Base-by-base conservation (phyloP, 306 rosid genomes). In the Dryas alaskensis region DNA sequence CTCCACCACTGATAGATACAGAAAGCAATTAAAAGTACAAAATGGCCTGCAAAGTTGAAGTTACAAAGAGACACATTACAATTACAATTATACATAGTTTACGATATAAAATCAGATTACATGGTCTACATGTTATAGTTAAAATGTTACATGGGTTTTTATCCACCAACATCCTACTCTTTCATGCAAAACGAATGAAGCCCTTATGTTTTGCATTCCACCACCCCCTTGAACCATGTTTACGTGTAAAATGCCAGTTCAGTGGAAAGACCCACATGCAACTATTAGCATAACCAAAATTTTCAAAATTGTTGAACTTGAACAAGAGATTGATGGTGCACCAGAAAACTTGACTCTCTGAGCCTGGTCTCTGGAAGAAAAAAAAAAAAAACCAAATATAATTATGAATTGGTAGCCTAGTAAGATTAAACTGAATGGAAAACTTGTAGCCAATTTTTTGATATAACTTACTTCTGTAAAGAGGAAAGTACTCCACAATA, bases 401-500 rank as follows among this genome's bases (percentile, higher is more conserved):
- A 45, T 14, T 49, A 59, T 59, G 17, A n/a, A 65, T 55, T 31
- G 65, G 60, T 22, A 53, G 60, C 11, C 37, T 27, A 8, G 39
- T 16, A 47, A 12, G 22, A 73, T 3, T n/a, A 10, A 51, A 10
- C 4, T 22, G 9, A 67, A 60, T 7, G 4, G 4, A 60, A 69
- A 62, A 37, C 17, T 44, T 45, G 45, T 13, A 14, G 72, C 13
- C 4, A 42, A n/a, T 13, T 10, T 43, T 42, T 8, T 19, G 54
- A 50, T 47, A 44, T 42, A 42, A 73, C 97, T 87, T 90, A 91
- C 98, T 77, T 87, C 81, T 93, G 98, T 66, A 91, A 84, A 63
- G 97, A 75, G 58, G 96, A 86, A 76, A 93, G 98, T 62, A 91
- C 58, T 68, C 98, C 98, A 69, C 98, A 93, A 48, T 79, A 93